phyloP scores from a whole-genome alignment of 2,329 filamentous ascomycete species.

The Claviceps sp. region DNA sequence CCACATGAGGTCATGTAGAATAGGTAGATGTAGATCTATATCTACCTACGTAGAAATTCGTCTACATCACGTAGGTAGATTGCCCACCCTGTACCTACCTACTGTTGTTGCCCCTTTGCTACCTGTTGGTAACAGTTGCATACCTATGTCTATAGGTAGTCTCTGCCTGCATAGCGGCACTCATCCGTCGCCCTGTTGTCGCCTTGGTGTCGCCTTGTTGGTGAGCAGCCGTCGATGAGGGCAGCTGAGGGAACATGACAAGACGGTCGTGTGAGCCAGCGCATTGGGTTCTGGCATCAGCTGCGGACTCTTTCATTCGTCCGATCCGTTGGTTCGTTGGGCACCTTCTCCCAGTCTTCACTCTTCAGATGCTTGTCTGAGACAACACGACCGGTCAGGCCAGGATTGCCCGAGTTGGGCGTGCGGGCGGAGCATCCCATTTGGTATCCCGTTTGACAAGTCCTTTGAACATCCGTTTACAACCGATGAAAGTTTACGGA shows the following conservation, averaged over 20 bases:
- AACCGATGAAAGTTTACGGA: too few species aligned
- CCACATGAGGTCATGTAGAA: too few species aligned
- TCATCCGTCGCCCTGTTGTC: neutral
- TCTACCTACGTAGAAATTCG: too few species aligned
- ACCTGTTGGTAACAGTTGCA: neutral
- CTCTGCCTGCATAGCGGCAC: neutral
- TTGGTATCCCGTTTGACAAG: neutral
- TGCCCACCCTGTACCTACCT: too few species aligned
- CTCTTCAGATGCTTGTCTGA: neutral
- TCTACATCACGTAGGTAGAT: too few species aligned
- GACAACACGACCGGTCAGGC: conserved; percentile 7
- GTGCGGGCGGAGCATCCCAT: conserved; percentile 2
- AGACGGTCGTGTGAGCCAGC: neutral
- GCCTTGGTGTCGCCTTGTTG: neutral
- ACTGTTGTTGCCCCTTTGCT: too few species aligned
- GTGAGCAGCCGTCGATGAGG: neutral
- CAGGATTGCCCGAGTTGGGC: neutral
- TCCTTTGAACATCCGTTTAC: too few species aligned
- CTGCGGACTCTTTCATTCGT: neutral
- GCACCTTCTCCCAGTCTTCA: neutral
- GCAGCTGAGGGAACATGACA: neutral
- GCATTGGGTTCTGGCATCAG: neutral
- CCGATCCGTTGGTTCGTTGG: neutral
- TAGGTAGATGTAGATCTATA: too few species aligned
- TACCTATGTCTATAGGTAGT: neutral